Percentiles rank a stretch among this genome's conserved stretches.
Conservation (phyloP, 2,329 filamentous ascomycete genomes). For the Fusarium denticulatum region DNA sequence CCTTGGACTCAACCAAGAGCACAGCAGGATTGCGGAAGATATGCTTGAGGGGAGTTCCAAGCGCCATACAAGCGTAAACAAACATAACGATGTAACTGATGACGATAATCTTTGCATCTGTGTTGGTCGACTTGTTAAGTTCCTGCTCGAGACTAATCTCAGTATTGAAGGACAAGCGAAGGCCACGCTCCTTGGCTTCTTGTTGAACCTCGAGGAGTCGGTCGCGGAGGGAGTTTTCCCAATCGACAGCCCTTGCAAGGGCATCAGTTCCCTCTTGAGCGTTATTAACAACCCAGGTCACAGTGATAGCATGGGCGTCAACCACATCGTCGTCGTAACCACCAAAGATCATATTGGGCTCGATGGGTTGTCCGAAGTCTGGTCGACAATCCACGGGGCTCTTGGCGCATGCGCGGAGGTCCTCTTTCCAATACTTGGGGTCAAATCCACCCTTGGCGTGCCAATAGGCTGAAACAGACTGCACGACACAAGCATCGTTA, state of each 20-base stretch:
- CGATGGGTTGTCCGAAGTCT: conserved; percentile 87
- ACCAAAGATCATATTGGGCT: conserved; percentile 85
- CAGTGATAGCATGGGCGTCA: conserved; percentile 82
- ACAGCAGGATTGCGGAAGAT: conserved; percentile 84
- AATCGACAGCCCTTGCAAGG: conserved; percentile 82
- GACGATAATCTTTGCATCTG: conserved; percentile 94
- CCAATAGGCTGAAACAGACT: conserved; percentile 93
- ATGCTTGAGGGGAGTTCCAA: conserved; percentile 85
- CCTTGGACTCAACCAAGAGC: conserved; percentile 93
- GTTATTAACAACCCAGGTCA: conserved; percentile 96
- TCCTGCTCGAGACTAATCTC: conserved; percentile 96
- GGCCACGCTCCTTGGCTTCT: conserved; percentile 80
- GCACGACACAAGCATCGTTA: conserved; percentile 87
- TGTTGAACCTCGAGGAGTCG: conserved; percentile 80
- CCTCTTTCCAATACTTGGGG: conserved; percentile 72
- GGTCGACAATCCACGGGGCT: conserved; percentile 88
- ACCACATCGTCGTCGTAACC: conserved; percentile 77
- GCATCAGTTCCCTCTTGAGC: conserved; percentile 76
- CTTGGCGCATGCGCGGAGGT: conserved; percentile 77
- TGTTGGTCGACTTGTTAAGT: conserved; percentile 97
- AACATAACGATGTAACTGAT: conserved; percentile 99
- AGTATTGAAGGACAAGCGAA: conserved; percentile 92
- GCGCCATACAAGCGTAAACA: conserved; percentile 90
- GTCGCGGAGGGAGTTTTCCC: conserved; percentile 82
- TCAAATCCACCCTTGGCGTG: conserved; percentile 62